A percentile compares a stretch with the other conserved stretches of the same genome.
These are phyloP conservation scores for Teratosphaeria pseudoeucalypti DNA, from an alignment of 2,329 filamentous ascomycete genomes.

Conservation along the genomic window DNA sequence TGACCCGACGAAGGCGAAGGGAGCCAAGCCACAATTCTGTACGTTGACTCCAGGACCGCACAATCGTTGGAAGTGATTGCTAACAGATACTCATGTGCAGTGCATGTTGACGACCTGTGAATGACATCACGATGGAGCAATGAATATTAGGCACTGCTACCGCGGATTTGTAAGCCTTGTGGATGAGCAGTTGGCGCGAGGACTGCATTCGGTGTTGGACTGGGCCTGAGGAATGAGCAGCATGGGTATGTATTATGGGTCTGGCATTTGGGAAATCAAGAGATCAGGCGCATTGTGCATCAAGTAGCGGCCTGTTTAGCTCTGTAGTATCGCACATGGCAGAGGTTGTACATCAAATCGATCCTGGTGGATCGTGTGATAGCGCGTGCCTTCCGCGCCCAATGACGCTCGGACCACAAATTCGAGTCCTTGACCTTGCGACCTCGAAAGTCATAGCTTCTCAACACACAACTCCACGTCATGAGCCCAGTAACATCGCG, in stretches of 20 bases:
- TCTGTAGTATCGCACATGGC: neutral
- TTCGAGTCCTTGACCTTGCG: neutral
- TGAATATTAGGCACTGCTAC: neutral
- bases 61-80: conserved; percentile 13
- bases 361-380: neutral
- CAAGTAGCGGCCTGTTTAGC: neutral
- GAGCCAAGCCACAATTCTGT: conserved; percentile 21
- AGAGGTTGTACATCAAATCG: neutral
- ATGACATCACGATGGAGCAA: neutral
- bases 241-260: neutral
- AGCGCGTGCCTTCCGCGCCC: neutral
- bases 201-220: neutral
- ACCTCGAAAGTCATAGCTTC: neutral
- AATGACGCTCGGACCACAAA: neutral
- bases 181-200: neutral
- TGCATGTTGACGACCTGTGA: neutral
- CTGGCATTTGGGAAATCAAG: neutral
- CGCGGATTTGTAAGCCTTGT: neutral
- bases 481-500: conserved; percentile 14
- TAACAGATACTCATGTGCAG: neutral
- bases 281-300: neutral
- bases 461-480: neutral
- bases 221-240: neutral
- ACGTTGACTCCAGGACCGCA: conserved; percentile 17
- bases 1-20: conserved; percentile 43